Evolutionary conservation across 192 early-diverging fungal species (phyloP).

Genomic region (Rhizoclosmatium sp.): DNA sequence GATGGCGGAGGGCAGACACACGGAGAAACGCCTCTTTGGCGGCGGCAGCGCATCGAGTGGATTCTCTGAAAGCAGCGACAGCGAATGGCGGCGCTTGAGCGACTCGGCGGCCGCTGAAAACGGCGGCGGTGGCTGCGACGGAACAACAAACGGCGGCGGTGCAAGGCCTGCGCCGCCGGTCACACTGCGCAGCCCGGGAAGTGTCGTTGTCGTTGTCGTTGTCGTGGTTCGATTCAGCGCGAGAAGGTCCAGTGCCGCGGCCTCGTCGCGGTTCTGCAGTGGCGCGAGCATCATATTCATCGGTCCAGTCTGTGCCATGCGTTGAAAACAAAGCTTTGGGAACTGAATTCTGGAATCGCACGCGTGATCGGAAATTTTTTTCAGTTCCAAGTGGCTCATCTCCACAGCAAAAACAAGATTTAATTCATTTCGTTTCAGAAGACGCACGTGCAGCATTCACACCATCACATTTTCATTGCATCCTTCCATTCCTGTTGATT

Average conservation of each 20-base stretch:
- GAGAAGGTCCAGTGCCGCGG: slow-evolving; percentile 10
- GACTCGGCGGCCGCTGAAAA: not conserved
- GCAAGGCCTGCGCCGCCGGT: not conserved
- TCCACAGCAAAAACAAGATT: too few species aligned
- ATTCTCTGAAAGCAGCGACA: not conserved
- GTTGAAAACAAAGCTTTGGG: too few species aligned
- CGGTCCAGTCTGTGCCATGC: too few species aligned
- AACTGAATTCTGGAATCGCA: too few species aligned
- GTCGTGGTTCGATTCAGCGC: not conserved
- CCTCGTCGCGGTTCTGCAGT: not conserved
- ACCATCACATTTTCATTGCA: too few species aligned
- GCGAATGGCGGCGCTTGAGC: not conserved
- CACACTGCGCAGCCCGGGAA: not conserved
- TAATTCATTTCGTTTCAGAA: too few species aligned
- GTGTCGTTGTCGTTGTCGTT: not conserved
- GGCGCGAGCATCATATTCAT: not conserved
- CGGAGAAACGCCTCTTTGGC: not conserved
- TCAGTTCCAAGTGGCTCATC: too few species aligned
- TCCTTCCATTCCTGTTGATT: too few species aligned
- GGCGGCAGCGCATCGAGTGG: too few species aligned
- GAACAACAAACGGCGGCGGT: not conserved
- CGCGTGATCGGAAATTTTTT: too few species aligned
- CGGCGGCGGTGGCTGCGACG: slow-evolving; percentile 8
- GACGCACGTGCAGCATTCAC: too few species aligned
- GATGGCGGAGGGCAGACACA: not conserved